Conservation (phyloP, 2,329 filamentous ascomycete genomes). For the Cytospora leucostoma region DNA sequence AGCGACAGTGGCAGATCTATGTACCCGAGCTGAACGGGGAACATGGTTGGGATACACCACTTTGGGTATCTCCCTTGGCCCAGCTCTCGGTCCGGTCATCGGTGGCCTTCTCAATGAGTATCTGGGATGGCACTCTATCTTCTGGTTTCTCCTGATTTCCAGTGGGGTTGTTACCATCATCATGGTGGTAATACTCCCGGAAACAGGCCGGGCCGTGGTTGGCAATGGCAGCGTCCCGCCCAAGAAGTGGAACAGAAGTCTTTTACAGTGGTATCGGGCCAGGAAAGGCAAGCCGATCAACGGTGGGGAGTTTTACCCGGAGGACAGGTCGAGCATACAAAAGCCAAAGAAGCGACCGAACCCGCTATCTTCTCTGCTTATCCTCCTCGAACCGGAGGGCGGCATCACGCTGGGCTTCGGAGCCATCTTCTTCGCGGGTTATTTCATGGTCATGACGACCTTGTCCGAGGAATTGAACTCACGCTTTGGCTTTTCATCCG, state of each 20-base stretch:
- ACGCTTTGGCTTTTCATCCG: constrained; percentile 29
- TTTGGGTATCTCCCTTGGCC: constrained; percentile 49
- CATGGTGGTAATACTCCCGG: constrained; percentile 53
- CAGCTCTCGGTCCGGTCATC: constrained; percentile 56
- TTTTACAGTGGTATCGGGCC: constrained; percentile 16
- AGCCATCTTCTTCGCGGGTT: constrained; percentile 32
- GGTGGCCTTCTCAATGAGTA: constrained; percentile 59
- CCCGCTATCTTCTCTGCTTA: constrained; percentile 33
- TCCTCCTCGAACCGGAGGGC: constrained; percentile 33
- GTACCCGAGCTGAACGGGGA: constrained; percentile 62
- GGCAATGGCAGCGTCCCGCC: constrained; percentile 54
- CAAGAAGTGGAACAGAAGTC: constrained; percentile 15
- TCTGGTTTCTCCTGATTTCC: constrained; percentile 61
- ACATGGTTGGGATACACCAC: constrained; percentile 56
- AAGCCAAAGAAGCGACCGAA: constrained; percentile 30
- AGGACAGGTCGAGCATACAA: constrained; percentile 9
- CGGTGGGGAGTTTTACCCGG: constrained; percentile 1
- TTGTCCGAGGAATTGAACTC: constrained; percentile 30
- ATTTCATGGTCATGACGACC: constrained; percentile 33
- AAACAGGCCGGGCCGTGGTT: constrained; percentile 52
- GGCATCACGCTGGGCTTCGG: constrained; percentile 33
- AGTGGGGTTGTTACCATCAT: constrained; percentile 44
- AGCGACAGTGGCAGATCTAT: constrained; percentile 57
- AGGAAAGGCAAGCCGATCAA: constrained; percentile 10
- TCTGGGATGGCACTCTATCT: constrained; percentile 61